Evolutionary conservation across 306 rosid genomes (phyloP).

Genomic region (Quercus cerris): DNA sequence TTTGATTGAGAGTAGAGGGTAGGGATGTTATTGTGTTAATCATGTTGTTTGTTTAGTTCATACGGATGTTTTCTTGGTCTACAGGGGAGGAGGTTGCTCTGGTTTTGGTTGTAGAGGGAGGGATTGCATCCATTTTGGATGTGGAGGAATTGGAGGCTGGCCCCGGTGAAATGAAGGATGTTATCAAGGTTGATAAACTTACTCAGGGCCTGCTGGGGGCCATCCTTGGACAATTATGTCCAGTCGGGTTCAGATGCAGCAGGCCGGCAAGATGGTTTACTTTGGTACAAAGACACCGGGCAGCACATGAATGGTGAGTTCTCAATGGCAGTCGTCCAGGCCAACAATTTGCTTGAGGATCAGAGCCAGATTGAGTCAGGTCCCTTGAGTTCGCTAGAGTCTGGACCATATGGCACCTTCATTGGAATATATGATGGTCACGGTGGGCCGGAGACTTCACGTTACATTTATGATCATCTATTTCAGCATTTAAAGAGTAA

Average conservation of each 20-base stretch:
- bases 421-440: conserved; percentile 89
- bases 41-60: conserved; percentile 1
- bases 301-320: conserved; percentile 84
- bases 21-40: background rate
- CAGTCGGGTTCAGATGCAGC: conserved; percentile 51
- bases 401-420: conserved; percentile 81
- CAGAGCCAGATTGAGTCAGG: conserved; percentile 96
- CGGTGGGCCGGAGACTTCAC: conserved; percentile 94
- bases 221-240: conserved; percentile 41
- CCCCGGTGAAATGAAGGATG: conserved; percentile 97
- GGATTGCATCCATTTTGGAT: conserved; percentile 64
- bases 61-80: conserved; percentile 7
- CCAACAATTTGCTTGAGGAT: conserved; percentile 94
- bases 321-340: conserved; percentile 95
- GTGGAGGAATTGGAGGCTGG: conserved; percentile 58
- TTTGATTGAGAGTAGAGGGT: background rate
- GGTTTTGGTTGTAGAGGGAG: conserved; percentile 18
- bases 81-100: conserved; percentile 28
- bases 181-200: conserved; percentile 81
- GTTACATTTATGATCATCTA: conserved; percentile 68
- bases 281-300: conserved; percentile 90
- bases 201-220: conserved; percentile 82
- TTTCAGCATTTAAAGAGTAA: conserved; percentile 80
- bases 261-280: conserved; percentile 77
- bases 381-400: conserved; percentile 61